phyloP scores from a whole-genome alignment of 352 stramenopile species.

The Phytophthora megakarya region DNA sequence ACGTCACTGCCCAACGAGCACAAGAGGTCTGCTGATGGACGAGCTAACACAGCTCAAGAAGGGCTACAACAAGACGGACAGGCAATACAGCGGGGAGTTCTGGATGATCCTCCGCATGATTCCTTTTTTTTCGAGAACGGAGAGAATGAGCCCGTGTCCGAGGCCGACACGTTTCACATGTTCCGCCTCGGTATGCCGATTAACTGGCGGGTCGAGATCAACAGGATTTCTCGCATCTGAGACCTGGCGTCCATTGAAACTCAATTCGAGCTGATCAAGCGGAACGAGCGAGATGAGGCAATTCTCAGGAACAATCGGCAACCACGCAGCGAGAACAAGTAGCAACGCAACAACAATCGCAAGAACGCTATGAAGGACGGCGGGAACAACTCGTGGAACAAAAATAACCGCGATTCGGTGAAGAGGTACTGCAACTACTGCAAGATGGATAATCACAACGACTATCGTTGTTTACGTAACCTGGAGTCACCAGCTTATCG shows the following conservation, averaged over 20 bases:
- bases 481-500: neutral
- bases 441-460: neutral
- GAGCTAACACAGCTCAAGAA: conserved; percentile 5
- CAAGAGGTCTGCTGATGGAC: neutral
- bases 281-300: neutral
- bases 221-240: conserved; percentile 1
- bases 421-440: too few species aligned
- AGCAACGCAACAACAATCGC: neutral
- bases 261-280: neutral
- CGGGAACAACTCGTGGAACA: too few species aligned
- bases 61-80: neutral
- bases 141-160: neutral
- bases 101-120: conserved; percentile 5
- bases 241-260: neutral
- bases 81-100: conserved; percentile 3
- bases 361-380: too few species aligned
- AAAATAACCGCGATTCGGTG: too few species aligned
- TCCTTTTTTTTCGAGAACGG: neutral
- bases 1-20: conserved; percentile 3
- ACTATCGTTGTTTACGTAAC: neutral
- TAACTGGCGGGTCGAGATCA: conserved; percentile 4
- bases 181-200: neutral
- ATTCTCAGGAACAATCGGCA: neutral
- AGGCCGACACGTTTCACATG: neutral
- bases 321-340: neutral